A percentile compares a stretch with the other conserved stretches of the same genome.
Evolutionary conservation across 2,329 filamentous ascomycete genomes (phyloP).

Genomic region (Pestalotiopsis sp.): DNA sequence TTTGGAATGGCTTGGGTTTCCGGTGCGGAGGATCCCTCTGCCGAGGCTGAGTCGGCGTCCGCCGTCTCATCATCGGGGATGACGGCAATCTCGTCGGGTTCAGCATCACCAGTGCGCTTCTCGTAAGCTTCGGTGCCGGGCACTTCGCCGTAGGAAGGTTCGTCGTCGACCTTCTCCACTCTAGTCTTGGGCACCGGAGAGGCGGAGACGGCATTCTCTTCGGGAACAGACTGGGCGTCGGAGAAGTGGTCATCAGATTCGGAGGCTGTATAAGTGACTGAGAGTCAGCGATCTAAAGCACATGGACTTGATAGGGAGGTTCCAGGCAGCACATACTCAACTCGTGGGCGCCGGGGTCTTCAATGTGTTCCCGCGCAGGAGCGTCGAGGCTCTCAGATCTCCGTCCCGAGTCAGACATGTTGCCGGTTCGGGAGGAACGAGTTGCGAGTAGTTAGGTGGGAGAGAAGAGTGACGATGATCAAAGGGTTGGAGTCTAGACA

Average conservation of each 20-base stretch:
- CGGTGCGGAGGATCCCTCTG: slow-evolving; percentile 30
- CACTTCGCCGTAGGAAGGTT: slow-evolving; percentile 62
- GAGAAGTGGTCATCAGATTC: slow-evolving; percentile 73
- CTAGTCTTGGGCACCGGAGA: slow-evolving; percentile 61
- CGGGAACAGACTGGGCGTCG: slow-evolving; percentile 58
- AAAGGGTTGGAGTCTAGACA: neutral
- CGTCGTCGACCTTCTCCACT: slow-evolving; percentile 60
- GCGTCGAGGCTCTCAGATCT: slow-evolving; percentile 31
- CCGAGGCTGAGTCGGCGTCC: slow-evolving; percentile 27
- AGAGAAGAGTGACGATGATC: neutral
- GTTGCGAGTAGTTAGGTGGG: neutral
- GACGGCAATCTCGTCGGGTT: slow-evolving; percentile 62
- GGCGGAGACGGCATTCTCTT: slow-evolving; percentile 38
- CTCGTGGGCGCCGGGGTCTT: slow-evolving; percentile 62
- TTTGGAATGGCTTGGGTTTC: slow-evolving; percentile 46
- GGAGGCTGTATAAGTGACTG: slow-evolving; percentile 33
- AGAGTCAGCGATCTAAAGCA: neutral
- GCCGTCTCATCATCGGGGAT: slow-evolving; percentile 33
- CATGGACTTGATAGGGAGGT: neutral
- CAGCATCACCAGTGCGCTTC: slow-evolving; percentile 57
- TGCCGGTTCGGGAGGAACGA: neutral
- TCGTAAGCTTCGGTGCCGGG: slow-evolving; percentile 61
- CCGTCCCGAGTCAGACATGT: slow-evolving; percentile 27
- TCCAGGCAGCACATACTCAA: slow-evolving; percentile 43
- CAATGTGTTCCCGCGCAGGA: slow-evolving; percentile 38